Conservation (phyloP, 169 alveolate genomes). For the Neospora caninum region DNA sequence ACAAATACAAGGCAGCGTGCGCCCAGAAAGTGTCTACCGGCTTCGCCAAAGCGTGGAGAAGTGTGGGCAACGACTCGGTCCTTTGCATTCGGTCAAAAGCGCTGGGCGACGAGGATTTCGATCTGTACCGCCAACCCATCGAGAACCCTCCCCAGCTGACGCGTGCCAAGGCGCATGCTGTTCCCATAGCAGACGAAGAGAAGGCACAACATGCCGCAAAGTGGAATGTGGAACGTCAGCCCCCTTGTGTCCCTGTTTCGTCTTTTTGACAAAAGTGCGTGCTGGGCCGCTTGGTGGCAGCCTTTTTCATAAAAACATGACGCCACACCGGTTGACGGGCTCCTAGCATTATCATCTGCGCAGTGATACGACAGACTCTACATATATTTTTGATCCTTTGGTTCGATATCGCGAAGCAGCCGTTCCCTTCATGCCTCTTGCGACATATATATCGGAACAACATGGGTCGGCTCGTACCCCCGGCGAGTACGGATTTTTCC, state of each 20-base stretch:
- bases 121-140: constrained; percentile 13
- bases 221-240: background rate
- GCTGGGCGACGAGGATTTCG: background rate
- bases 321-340: too few species aligned
- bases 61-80: background rate
- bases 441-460: too few species aligned
- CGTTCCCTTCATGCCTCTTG: too few species aligned
- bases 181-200: background rate
- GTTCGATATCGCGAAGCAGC: too few species aligned
- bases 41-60: background rate
- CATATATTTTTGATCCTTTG: too few species aligned
- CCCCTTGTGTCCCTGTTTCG: background rate
- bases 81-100: background rate
- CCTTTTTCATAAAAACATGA: too few species aligned
- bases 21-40: background rate
- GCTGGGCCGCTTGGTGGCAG: background rate
- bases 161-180: background rate
- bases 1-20: background rate
- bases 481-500: too few species aligned
- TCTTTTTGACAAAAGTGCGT: background rate
- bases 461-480: too few species aligned
- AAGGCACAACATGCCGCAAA: background rate
- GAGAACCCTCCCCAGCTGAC: background rate
- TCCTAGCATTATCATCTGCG: too few species aligned
- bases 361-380: too few species aligned